Percentiles rank a stretch among this genome's conserved stretches.
phyloP scores from a whole-genome alignment of 23 red algal species.

The Gracilaria domingensis region DNA sequence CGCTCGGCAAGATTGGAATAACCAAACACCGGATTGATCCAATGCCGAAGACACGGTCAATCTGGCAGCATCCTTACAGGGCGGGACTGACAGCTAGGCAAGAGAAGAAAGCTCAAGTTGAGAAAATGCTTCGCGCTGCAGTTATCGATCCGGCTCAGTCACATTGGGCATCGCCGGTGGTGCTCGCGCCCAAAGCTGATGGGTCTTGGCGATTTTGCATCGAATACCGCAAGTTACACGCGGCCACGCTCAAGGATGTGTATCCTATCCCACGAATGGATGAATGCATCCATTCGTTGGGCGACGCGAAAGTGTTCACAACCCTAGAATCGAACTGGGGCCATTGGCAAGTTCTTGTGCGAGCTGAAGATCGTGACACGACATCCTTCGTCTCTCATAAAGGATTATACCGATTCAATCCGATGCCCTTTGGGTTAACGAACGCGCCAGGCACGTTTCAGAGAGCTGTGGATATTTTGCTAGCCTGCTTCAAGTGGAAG shows the following conservation, averaged over 20 bases:
- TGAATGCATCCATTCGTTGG: constrained; percentile 8
- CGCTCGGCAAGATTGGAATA: background rate
- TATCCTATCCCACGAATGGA: constrained; percentile 11
- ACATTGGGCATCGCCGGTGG: constrained; percentile 8
- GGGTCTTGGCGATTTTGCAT: background rate
- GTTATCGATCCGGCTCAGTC: constrained; percentile 1
- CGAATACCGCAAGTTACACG: background rate
- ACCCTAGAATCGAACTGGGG: background rate
- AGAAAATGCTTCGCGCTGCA: background rate
- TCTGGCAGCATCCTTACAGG: background rate
- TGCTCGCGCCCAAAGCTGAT: background rate
- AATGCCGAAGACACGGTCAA: background rate
- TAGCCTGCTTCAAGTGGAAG: background rate
- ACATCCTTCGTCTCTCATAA: background rate
- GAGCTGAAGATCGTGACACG: background rate
- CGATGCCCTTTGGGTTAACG: background rate
- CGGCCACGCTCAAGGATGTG: background rate
- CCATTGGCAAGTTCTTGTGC: background rate
- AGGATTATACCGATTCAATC: background rate
- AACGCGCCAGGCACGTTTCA: background rate
- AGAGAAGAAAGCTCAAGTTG: background rate
- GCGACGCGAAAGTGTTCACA: background rate
- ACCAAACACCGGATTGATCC: constrained; percentile 1
- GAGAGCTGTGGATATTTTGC: background rate
- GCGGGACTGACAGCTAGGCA: background rate